Conservation (phyloP, 1,139 yeast species). For the Yamadazyma diospyri region DNA sequence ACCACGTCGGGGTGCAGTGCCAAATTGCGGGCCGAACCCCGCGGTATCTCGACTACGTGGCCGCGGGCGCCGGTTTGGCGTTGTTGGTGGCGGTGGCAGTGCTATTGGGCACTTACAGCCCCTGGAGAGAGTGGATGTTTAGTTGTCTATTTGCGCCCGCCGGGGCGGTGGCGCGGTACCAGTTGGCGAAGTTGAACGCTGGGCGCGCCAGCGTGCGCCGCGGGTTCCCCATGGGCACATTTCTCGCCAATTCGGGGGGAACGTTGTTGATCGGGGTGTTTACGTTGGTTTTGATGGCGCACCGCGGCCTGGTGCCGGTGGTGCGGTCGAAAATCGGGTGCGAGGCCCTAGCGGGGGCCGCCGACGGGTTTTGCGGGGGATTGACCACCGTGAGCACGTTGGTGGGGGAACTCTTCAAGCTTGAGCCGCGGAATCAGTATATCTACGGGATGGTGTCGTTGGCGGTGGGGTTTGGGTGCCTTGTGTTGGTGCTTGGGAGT, state of each 20-base stretch:
- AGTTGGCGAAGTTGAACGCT: constrained; percentile 48
- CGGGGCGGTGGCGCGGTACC: constrained; percentile 61
- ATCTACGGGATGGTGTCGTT: constrained; percentile 39
- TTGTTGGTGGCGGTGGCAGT: constrained; percentile 43
- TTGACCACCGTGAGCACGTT: constrained; percentile 78
- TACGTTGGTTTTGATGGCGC: constrained; percentile 50
- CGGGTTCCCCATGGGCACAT: constrained; percentile 66
- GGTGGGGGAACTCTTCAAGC: constrained; percentile 56
- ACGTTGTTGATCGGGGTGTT: constrained; percentile 55
- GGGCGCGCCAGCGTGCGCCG: too few species aligned
- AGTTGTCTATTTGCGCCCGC: constrained; percentile 57
- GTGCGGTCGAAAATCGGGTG: constrained; percentile 37
- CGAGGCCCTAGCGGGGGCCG: constrained; percentile 54
- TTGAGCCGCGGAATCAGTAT: constrained; percentile 31
- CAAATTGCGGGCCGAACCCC: constrained; percentile 13
- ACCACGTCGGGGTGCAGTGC: constrained; percentile 30
- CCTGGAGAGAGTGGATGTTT: constrained; percentile 66
- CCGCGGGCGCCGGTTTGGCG: constrained; percentile 23
- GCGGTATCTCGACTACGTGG: constrained; percentile 18
- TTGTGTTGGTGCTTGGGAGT: constrained; percentile 51
- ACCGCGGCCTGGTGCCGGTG: constrained; percentile 20
- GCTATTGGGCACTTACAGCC: constrained; percentile 33
- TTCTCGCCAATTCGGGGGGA: constrained; percentile 61
- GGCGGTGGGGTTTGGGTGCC: constrained; percentile 31
- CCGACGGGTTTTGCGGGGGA: constrained; percentile 74